Evolutionary conservation across 192 early-diverging fungal species (phyloP).

Genomic region (Gonapodya prolifera): DNA sequence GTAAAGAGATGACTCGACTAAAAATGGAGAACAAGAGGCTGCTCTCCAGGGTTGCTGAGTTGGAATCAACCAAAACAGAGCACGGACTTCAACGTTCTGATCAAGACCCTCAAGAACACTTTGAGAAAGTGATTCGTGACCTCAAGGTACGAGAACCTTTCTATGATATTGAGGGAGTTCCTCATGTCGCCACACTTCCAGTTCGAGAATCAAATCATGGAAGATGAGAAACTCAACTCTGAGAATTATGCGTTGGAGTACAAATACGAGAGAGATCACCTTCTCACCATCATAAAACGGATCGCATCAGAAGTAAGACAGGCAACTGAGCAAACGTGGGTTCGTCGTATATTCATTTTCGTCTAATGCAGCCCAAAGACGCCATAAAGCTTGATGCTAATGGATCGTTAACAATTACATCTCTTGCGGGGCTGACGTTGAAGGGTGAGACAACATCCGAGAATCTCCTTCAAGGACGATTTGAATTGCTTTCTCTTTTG

Average conservation of each 20-base stretch:
- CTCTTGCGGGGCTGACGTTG: neutral
- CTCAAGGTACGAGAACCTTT: neutral
- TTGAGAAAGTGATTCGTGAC: neutral
- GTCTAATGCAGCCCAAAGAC: too few relatives aligned
- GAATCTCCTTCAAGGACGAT: too few relatives aligned
- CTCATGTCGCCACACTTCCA: too few relatives aligned
- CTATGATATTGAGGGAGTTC: too few relatives aligned
- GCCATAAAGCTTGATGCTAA: too few relatives aligned
- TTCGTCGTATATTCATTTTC: too few relatives aligned
- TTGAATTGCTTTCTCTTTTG: neutral
- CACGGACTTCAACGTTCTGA: neutral
- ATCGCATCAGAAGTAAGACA: neutral
- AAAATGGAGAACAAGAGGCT: neutral
- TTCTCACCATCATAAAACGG: neutral
- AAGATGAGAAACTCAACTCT: neutral
- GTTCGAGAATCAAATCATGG: neutral
- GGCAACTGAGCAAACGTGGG: too few relatives aligned
- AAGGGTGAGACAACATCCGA: too few relatives aligned
- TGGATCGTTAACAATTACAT: too few relatives aligned
- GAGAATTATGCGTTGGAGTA: neutral
- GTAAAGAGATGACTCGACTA: neutral
- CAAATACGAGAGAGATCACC: neutral
- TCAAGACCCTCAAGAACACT: neutral
- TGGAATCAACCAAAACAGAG: neutral
- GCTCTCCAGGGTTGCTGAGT: neutral